Percentiles rank a stretch among this genome's conserved stretches.
Evolutionary conservation across 495 filamentous ascomycete species (phyloP).

Genomic region (Pyronema omphalodes): DNA sequence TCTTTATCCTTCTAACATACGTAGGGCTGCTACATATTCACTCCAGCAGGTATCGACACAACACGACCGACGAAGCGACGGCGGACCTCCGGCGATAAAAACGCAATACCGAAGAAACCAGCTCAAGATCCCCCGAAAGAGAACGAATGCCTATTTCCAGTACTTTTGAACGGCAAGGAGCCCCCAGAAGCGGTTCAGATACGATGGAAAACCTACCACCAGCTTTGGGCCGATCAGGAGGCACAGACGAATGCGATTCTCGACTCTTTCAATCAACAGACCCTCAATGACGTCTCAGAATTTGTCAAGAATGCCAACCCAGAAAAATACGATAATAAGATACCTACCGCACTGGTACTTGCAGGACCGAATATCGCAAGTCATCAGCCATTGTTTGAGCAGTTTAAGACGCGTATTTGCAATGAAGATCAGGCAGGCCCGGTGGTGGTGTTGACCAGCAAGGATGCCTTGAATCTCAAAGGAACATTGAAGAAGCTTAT

Average conservation of each 20-base stretch:
- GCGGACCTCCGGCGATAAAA: constrained; percentile 14
- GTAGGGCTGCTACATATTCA: constrained; percentile 56
- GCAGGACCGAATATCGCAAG: constrained; percentile 75
- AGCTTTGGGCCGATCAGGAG: constrained; percentile 50
- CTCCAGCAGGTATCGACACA: constrained; percentile 29
- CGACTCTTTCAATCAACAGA: constrained; percentile 41
- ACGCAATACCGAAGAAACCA: constrained; percentile 27
- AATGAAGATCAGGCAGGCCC: constrained; percentile 30
- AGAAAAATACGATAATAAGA: constrained; percentile 33
- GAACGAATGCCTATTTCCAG: constrained; percentile 32
- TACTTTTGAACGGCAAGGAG: constrained; percentile 46
- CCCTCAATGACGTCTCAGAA: constrained; percentile 40
- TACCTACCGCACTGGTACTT: constrained; percentile 66
- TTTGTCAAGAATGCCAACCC: constrained; percentile 42
- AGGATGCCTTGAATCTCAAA: constrained; percentile 68
- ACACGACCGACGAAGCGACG: constrained; percentile 45
- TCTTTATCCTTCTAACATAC: constrained; percentile 4
- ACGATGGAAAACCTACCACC: constrained; percentile 44
- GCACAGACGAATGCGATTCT: constrained; percentile 48
- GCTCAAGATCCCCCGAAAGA: constrained; percentile 22
- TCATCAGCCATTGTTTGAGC: constrained; percentile 52
- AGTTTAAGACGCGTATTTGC: constrained; percentile 38
- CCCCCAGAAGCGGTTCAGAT: constrained; percentile 30
- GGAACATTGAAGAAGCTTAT: constrained; percentile 67
- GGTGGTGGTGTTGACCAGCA: constrained; percentile 56